Percentiles rank a stretch among this genome's conserved stretches.
These are phyloP conservation scores for Xylariales sp. DNA, from an alignment of 2,329 filamentous ascomycete genomes.

Conservation along the genomic window DNA sequence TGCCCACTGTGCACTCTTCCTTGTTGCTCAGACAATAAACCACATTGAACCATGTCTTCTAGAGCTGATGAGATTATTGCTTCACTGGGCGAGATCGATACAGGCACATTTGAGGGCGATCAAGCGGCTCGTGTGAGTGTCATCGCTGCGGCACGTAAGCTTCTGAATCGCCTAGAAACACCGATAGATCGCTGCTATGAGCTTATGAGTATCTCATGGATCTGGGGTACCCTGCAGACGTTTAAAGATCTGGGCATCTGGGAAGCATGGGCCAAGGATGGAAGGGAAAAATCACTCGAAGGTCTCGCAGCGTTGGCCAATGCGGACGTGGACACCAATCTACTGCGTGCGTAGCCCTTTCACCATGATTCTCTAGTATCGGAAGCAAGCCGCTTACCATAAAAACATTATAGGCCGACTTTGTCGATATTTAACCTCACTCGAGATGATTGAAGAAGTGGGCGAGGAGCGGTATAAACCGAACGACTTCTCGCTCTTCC, in stretches of 20 bases:
- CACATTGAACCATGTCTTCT: too few species aligned
- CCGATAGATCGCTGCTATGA: neutral
- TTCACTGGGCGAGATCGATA: neutral
- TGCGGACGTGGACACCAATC: neutral
- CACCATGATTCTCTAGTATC: neutral
- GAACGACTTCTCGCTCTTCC: neutral
- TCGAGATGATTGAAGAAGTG: neutral
- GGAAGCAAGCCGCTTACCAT: too few species aligned
- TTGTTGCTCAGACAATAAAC: too few species aligned
- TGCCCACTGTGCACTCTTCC: too few species aligned
- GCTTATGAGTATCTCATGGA: neutral
- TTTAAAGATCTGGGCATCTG: neutral
- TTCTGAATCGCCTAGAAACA: neutral
- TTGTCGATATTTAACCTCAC: neutral
- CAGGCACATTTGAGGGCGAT: neutral
- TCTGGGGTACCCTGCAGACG: neutral
- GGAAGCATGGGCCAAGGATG: neutral
- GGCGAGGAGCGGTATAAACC: neutral
- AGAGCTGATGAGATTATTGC: too few species aligned
- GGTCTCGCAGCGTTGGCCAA: neutral
- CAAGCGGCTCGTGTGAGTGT: neutral
- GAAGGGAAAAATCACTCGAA: neutral
- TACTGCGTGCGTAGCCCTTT: neutral
- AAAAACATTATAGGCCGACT: neutral
- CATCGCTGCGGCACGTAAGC: neutral